Conservation (phyloP, 768 basidiomycete species). For the Trametes punicea region DNA sequence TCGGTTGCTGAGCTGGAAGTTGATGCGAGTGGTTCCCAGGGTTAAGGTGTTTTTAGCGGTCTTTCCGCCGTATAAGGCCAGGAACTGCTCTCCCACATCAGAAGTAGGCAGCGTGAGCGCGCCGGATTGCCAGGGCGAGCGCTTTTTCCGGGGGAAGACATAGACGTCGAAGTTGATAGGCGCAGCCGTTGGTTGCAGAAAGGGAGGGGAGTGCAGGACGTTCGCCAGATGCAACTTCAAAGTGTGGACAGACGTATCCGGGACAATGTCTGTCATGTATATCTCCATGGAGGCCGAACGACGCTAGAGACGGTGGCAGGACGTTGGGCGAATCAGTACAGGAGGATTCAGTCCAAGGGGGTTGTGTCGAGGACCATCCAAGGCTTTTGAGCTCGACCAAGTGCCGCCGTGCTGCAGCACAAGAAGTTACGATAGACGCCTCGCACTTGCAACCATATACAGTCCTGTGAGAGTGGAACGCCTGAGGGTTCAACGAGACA, state of each 20-base stretch:
- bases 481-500: no score
- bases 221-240: conserved; percentile 36
- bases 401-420: no score
- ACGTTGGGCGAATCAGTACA: no score
- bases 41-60: conserved; percentile 22
- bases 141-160: conserved; percentile 38
- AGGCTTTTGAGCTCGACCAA: no score
- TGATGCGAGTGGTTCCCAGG: conserved; percentile 33
- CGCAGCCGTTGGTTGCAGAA: conserved; percentile 27
- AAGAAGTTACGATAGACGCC: no score
- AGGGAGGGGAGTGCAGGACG: conserved; percentile 45
- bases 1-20: conserved; percentile 22
- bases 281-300: conserved; percentile 41
- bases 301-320: no score
- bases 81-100: conserved; percentile 40
- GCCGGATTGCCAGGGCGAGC: conserved; percentile 27
- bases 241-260: conserved; percentile 12
- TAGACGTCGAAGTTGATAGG: conserved; percentile 54
- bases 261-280: conserved; percentile 29
- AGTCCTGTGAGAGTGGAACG: no score
- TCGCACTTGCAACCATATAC: no score
- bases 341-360: no score
- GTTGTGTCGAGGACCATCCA: no score
- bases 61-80: conserved; percentile 38
- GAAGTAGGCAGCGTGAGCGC: conserved; percentile 45